Conservation (phyloP, 2,329 filamentous ascomycete genomes). For the Waltergamsia citrina region DNA sequence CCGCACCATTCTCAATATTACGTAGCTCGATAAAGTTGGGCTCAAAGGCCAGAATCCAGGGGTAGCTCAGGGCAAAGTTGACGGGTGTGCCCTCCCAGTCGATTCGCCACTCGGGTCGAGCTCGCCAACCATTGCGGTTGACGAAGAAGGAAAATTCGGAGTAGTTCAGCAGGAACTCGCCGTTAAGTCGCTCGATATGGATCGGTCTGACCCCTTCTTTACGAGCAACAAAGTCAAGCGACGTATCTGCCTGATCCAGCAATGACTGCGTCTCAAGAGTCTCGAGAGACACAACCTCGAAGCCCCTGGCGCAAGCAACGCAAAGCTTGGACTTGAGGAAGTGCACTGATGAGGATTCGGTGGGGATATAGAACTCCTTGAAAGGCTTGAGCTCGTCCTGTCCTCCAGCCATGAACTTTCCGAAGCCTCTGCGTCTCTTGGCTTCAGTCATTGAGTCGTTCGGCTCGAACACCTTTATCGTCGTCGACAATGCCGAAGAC, state of each 20-base stretch:
- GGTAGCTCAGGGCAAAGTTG: constrained; percentile 88
- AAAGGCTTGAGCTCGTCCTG: constrained; percentile 94
- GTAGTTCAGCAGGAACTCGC: constrained; percentile 96
- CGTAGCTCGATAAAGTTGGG: constrained; percentile 95
- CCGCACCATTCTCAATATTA: constrained; percentile 87
- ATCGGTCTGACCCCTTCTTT: constrained; percentile 92
- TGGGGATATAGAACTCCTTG: constrained; percentile 98
- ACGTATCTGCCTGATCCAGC: constrained; percentile 94
- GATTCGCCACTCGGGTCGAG: constrained; percentile 91
- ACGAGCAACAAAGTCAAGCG: constrained; percentile 89
- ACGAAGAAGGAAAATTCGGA: constrained; percentile 99
- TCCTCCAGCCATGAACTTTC: constrained; percentile 87
- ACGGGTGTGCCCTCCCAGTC: constrained; percentile 93
- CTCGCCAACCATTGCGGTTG: constrained; percentile 95
- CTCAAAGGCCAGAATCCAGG: constrained; percentile 96
- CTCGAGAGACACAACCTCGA: constrained; percentile 93
- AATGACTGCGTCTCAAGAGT: constrained; percentile 97
- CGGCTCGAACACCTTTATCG: constrained; percentile 98
- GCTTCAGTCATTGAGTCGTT: constrained; percentile 90
- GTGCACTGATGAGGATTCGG: constrained; percentile 95
- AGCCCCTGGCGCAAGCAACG: constrained; percentile 89
- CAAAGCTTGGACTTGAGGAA: constrained; percentile 96
- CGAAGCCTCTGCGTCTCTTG: constrained; percentile 90
- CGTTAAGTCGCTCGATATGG: constrained; percentile 93
- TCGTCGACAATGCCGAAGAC: constrained; percentile 84